A percentile compares a stretch with the other conserved stretches of the same genome.
These are phyloP conservation scores for Ganoderma lingzhi DNA, from an alignment of 1,284 basidiomycete genomes.

Conservation along the genomic window DNA sequence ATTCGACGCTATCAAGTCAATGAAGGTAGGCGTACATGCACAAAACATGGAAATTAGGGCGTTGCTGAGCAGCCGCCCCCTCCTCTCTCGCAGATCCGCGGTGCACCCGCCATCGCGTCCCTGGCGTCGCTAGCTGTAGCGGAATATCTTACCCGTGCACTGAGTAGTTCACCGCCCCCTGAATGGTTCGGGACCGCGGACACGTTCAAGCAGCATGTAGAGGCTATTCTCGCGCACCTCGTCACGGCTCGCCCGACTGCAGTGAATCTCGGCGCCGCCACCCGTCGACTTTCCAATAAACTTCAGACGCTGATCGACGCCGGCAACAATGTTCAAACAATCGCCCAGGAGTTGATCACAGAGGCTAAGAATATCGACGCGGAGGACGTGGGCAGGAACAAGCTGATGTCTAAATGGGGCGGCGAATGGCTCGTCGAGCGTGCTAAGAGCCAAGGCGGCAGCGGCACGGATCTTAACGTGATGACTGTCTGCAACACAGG, in stretches of 20 bases:
- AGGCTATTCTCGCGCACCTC: slow-evolving; percentile 73
- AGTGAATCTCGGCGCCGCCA: slow-evolving; percentile 90
- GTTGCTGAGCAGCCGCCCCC: slow-evolving; percentile 7
- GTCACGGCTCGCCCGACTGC: slow-evolving; percentile 92
- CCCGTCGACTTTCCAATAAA: slow-evolving; percentile 67
- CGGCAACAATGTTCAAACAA: slow-evolving; percentile 51
- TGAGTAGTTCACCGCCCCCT: slow-evolving; percentile 53
- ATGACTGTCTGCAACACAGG: slow-evolving; percentile 97
- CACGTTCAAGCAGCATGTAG: slow-evolving; percentile 59
- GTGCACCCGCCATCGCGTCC: slow-evolving; percentile 94
- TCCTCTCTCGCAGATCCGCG: slow-evolving; percentile 70
- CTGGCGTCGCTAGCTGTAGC: slow-evolving; percentile 85
- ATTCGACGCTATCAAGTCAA: slow-evolving; percentile 90
- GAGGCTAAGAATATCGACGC: slow-evolving; percentile 75
- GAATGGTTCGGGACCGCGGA: slow-evolving; percentile 58
- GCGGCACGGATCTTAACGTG: slow-evolving; percentile 70
- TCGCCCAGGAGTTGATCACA: slow-evolving; percentile 67
- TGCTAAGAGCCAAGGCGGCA: slow-evolving; percentile 56
- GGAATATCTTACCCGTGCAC: slow-evolving; percentile 59
- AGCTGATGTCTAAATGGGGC: slow-evolving; percentile 82
- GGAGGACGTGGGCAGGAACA: slow-evolving; percentile 88
- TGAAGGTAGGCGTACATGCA: slow-evolving; percentile 71
- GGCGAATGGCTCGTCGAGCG: slow-evolving; percentile 83
- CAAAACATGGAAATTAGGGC: neutral
- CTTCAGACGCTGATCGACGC: slow-evolving; percentile 51